Percentiles rank a stretch among this genome's conserved stretches.
These are phyloP conservation scores for Gossypium laxum DNA, from an alignment of 441 rosid species.

Conservation along the genomic window DNA sequence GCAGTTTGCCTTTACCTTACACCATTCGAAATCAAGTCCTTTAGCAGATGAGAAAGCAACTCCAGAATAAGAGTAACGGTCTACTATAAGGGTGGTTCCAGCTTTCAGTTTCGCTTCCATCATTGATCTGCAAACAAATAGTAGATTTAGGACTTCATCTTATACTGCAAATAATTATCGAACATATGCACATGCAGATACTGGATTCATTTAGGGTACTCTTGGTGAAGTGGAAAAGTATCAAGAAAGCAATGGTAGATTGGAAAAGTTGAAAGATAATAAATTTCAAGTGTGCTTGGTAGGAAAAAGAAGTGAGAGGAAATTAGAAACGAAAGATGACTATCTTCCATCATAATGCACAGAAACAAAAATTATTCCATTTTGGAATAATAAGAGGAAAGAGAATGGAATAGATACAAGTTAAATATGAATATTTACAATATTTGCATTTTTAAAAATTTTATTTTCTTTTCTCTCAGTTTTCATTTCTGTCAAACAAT, in stretches of 20 bases:
- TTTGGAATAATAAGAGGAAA: background rate
- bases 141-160: background rate
- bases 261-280: background rate
- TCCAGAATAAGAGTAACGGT: conserved; percentile 91
- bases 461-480: background rate
- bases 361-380: background rate
- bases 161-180: background rate
- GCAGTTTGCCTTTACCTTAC: conserved; percentile 45
- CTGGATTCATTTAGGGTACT: background rate
- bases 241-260: background rate
- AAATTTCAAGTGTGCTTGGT: background rate
- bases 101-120: conserved; percentile 68
- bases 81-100: conserved; percentile 77
- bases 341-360: background rate
- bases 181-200: background rate
- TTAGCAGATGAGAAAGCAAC: conserved; percentile 91
- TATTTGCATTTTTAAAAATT: background rate
- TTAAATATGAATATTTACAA: background rate
- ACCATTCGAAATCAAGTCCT: conserved; percentile 80
- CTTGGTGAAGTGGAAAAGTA: background rate
- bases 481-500: background rate
- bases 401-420: background rate
- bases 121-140: conserved; percentile 41
- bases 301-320: background rate
- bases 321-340: background rate